Conservation (phyloP, 257 asterid genomes). For the Datura wrightii region DNA sequence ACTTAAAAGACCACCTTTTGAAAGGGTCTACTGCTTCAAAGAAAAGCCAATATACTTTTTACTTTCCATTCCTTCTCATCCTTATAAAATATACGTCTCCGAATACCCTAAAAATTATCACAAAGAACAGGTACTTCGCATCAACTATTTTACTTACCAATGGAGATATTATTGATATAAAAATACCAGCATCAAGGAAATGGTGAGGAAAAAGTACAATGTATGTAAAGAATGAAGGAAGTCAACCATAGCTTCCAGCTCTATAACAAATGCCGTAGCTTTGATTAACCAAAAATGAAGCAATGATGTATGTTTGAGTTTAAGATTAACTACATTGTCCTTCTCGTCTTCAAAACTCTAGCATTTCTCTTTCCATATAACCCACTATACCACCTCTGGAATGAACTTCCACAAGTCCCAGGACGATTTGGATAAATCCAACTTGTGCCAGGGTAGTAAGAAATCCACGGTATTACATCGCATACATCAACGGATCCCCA, state of each 20-base stretch:
- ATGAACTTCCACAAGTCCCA: neutral
- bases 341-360: neutral
- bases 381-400: conserved; percentile 18
- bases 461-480: neutral
- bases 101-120: neutral
- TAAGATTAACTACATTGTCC: conserved; percentile 8
- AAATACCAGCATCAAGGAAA: conserved; percentile 3
- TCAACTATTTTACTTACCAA: neutral
- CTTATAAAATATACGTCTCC: neutral
- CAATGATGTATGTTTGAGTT: neutral
- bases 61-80: neutral
- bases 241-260: neutral
- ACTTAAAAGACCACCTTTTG: neutral
- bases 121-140: neutral
- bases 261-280: neutral
- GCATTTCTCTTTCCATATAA: neutral
- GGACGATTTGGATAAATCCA: neutral
- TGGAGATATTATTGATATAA: neutral
- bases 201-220: neutral
- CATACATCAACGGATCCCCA: neutral
- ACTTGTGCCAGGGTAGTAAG: neutral
- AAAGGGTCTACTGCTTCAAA: conserved; percentile 11
- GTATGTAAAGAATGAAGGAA: conserved; percentile 16
- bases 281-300: neutral
- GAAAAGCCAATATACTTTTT: conserved; percentile 8